A percentile compares a stretch with the other conserved stretches of the same genome.
Conservation (phyloP, 2,329 filamentous ascomycete genomes). For the Ceratocystis albifundus region DNA sequence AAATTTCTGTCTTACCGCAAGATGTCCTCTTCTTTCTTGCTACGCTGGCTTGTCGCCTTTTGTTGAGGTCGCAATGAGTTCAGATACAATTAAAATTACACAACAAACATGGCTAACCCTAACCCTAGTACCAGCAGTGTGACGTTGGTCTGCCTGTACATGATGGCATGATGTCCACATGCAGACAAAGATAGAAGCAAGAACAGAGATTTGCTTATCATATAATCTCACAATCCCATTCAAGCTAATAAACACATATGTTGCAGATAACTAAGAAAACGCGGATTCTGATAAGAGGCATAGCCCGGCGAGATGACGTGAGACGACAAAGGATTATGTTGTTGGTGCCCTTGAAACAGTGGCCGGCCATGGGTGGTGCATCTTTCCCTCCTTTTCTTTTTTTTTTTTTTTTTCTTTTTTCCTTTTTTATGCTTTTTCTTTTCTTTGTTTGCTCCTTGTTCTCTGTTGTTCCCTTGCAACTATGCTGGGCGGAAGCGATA, state of each 20-base stretch:
- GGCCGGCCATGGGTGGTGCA: neutral
- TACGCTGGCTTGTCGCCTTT: neutral
- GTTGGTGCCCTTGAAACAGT: constrained; percentile 6
- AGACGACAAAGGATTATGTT: neutral
- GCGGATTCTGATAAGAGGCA: neutral
- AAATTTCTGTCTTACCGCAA: too few relatives aligned
- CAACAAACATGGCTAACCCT: neutral
- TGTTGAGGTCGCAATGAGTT: neutral
- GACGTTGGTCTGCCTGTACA: neutral
- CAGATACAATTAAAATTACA: neutral
- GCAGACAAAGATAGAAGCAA: neutral
- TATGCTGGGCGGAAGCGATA: neutral
- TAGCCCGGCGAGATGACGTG: neutral
- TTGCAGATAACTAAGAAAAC: neutral
- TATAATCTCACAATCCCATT: neutral
- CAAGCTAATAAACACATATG: neutral
- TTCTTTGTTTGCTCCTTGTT: neutral
- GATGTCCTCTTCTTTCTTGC: neutral
- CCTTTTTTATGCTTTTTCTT: neutral
- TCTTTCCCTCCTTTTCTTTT: neutral
- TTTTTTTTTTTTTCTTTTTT: neutral
- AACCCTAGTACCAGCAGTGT: neutral
- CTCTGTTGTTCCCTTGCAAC: neutral
- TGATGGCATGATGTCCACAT: neutral
- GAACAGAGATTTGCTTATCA: neutral